Evolutionary conservation across 2,329 filamentous ascomycete species (phyloP).

Genomic region (Diplodia scrobiculata): DNA sequence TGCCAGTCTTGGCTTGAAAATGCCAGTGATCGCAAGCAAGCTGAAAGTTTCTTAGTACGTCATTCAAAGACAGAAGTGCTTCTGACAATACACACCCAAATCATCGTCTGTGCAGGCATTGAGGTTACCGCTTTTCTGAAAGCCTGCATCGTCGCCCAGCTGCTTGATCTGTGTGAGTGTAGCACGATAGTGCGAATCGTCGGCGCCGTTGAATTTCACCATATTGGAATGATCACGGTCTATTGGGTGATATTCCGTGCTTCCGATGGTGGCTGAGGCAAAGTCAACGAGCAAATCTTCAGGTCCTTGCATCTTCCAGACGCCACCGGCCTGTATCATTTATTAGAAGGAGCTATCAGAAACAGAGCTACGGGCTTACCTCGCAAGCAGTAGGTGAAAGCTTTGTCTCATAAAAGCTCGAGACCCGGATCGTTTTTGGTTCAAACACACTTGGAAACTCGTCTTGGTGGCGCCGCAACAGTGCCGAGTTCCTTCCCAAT

Average conservation of each 20-base stretch:
- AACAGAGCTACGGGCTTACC: neutral
- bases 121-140: neutral
- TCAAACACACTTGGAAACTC: neutral
- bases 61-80: accelerated
- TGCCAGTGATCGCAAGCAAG: neutral
- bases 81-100: neutral
- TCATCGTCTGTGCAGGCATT: neutral
- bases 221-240: neutral
- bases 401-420: neutral
- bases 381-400: neutral
- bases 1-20: neutral
- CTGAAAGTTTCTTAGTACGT: accelerated
- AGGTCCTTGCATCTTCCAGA: neutral
- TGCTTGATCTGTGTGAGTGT: neutral
- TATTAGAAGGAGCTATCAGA: neutral
- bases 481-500: neutral
- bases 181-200: neutral
- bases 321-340: neutral
- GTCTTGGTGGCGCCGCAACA: neutral
- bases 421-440: neutral
- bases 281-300: neutral
- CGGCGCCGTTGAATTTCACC: neutral
- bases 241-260: neutral
- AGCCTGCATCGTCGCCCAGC: neutral
- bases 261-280: neutral